Base-by-base conservation (phyloP, 2,329 filamentous ascomycete genomes). In the Rutstroemia sp. region DNA sequence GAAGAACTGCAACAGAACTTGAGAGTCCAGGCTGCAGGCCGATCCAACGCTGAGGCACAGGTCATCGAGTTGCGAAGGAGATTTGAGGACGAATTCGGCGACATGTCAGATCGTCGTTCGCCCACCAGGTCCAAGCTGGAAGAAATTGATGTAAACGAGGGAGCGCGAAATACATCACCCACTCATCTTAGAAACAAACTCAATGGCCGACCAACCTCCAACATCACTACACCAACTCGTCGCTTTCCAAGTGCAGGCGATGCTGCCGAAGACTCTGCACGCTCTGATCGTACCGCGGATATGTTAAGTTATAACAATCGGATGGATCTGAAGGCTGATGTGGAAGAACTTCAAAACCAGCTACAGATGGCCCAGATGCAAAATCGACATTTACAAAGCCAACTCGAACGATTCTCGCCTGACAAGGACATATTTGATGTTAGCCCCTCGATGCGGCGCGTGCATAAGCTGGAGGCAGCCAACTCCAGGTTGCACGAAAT, bases 331-430 rank as follows among this genome's bases (percentile, higher is more conserved):
- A 94, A 92, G 67, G 82, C 90, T 3, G 92, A 97, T 66, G 78
- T 96, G 12, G 92, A 97, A 70, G 86, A 95, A 71, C 79, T 96
- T 25, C 92, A 96, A 70, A 96, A 95, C 69, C 90, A 96, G 70
- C 80, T 97, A 52, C 92, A 97, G 68, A 83, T 97, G 70, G 86
- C 88, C 4, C 88, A 96, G 71, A 96, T 97, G 90, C 89, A 95
- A 65, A 96, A 96, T 72, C 85, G 88, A 37, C 92, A 97, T 67
- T 81, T 97, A 5, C 89, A 96, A 69, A 91, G 83, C 67, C 91
- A 96, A 69, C 75, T 96, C 44, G 88, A 92, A 41, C 83, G 88
- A 48, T 75, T 75, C 9, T 85, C 82, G 0, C 82, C 86, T 3
- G 74, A 73, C 5, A 79, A 79, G 23, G 86, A 88, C 56, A 71